These are phyloP conservation scores for Calycina marina DNA, from an alignment of 2,329 filamentous ascomycete genomes.

Conservation along the genomic window DNA sequence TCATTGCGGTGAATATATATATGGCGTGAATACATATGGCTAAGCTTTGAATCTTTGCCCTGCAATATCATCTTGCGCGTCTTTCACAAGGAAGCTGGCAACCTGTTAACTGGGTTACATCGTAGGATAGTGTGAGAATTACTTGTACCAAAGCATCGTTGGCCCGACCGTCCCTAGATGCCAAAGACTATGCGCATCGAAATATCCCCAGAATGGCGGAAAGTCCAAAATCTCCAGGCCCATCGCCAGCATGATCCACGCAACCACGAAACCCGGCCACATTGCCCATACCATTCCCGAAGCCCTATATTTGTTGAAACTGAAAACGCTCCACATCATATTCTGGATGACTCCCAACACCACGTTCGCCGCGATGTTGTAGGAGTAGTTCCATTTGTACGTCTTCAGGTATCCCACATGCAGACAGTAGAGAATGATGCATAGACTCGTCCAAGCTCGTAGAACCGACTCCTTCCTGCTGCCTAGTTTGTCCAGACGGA, in stretches of 20 bases:
- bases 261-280: conserved; percentile 82
- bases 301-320: conserved; percentile 56
- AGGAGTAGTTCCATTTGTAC: conserved; percentile 86
- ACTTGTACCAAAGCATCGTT: conserved; percentile 90
- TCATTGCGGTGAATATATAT: too few species aligned
- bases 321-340: conserved; percentile 74
- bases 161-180: conserved; percentile 85
- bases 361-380: conserved; percentile 96
- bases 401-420: conserved; percentile 78
- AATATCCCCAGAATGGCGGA: conserved; percentile 61
- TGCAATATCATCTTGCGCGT: conserved; percentile 70
- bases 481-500: conserved; percentile 54
- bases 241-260: conserved; percentile 88
- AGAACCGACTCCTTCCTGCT: conserved; percentile 32
- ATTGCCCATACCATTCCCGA: conserved; percentile 65
- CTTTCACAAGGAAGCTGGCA: conserved; percentile 68
- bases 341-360: conserved; percentile 69
- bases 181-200: conserved; percentile 95
- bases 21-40: too few species aligned
- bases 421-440: conserved; percentile 51
- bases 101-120: conserved; percentile 3
- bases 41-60: conserved; percentile 57
- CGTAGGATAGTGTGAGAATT: conserved; percentile 28
- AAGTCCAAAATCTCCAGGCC: conserved; percentile 93
- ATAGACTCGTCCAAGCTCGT: conserved; percentile 62